These are phyloP conservation scores for Hanseniaspora occidentalis DNA, from an alignment of 805 yeast genomes.

Conservation along the genomic window DNA sequence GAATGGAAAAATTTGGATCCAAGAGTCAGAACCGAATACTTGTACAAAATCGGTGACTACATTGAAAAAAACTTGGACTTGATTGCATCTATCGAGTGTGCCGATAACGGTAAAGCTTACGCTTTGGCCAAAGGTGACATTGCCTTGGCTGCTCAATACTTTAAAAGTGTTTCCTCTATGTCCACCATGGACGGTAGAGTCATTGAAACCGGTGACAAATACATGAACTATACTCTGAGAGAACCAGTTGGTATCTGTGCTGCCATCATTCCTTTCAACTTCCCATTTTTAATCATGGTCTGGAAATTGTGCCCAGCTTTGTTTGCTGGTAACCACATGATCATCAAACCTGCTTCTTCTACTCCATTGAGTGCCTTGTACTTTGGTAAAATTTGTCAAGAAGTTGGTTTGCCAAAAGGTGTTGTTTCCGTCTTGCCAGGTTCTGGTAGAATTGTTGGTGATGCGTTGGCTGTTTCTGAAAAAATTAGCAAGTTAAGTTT, in stretches of 20 bases:
- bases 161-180: conserved; percentile 63
- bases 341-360: conserved; percentile 65
- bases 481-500: conserved; percentile 64
- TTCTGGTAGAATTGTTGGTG: conserved; percentile 62
- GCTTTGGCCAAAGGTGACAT: conserved; percentile 57
- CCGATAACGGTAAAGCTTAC: conserved; percentile 70
- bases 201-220: conserved; percentile 49
- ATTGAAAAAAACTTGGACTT: conserved; percentile 51
- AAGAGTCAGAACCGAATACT: conserved; percentile 35
- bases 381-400: conserved; percentile 46
- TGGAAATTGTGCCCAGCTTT: conserved; percentile 76
- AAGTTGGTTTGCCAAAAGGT: conserved; percentile 67
- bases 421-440: conserved; percentile 66
- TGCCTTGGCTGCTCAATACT: conserved; percentile 46
- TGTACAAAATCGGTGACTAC: conserved; percentile 55
- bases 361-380: conserved; percentile 64
- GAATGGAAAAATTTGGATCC: conserved; percentile 55
- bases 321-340: conserved; percentile 64
- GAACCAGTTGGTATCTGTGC: conserved; percentile 79
- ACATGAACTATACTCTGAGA: conserved; percentile 52
- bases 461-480: conserved; percentile 56
- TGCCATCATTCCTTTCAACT: conserved; percentile 77
- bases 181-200: conserved; percentile 57
- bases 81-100: conserved; percentile 55
- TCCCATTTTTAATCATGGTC: conserved; percentile 67